Evolutionary conservation across 805 yeast genomes (phyloP), one percentile per base, ranked within the genome.

Genomic region (Pichia cabralensis): DNA sequence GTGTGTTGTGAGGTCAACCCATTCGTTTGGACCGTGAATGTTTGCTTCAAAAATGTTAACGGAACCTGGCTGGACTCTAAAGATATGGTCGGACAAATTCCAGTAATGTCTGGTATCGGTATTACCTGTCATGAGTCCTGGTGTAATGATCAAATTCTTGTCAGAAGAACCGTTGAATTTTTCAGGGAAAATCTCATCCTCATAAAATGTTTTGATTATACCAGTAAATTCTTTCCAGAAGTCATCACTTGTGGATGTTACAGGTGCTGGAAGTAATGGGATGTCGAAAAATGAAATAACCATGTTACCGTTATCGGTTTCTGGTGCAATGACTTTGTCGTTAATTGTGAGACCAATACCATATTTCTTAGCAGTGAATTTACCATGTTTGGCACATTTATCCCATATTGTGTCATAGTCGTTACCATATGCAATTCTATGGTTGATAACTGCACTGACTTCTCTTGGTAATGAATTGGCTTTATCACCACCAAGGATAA

Each of bases 381-480:
- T 41, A n/a, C 60, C 50, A 26, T 61, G 54, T 5, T 40, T 40
- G 13, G 59, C 36, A 13, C 58, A 41, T 35, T 61, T 64, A 4
- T 50, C 42, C 15, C 52, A 48, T 1, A 64, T 52, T 14, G 53
- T 45, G 3, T 45, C 43, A 9, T 59, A 58, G 56, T 59, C 25
- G 51, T 76, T 65, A 41, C 75, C 84, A 29, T 74, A 58, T 7
- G 56, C 31, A 27, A 55, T 64, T 49, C 94, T 65, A 48, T 79
- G 80, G 55, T 83, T 80, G 28, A 78, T 62, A 23, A 65, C 49
- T 27, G 75, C 61, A 21, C 57, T 53, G 3, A 71, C 71, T 18
- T 62, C 55, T 50, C 81, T 89, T 3, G 94, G 94, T 30, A 82
- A 58, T 1, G 92, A 86, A 49, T 82, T 82, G 18, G 77, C 65